Evolutionary conservation across 768 basidiomycete genomes (phyloP), one percentile per base, ranked within the genome.

Genomic region (Termitomyces sp.): DNA sequence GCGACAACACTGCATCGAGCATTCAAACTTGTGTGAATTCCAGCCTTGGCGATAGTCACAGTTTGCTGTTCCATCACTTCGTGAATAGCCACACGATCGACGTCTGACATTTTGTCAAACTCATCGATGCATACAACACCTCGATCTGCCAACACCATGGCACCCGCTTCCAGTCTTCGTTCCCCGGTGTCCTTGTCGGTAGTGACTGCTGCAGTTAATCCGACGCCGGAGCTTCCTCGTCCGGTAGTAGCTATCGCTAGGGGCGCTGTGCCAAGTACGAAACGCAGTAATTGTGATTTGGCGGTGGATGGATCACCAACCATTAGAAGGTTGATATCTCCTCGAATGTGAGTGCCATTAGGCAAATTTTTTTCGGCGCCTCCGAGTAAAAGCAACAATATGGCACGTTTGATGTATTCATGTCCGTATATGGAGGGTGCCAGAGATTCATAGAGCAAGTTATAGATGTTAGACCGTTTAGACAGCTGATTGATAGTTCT

Each of bases 1-100:
- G 97, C 97, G 52, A 99, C 87, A 48, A 99, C 97, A 65, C 93
- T 96, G 71, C 97, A 98, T 44, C 97, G 85, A 5, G 97, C 97
- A 72, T 99, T 99, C 66, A 99, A 80, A 70, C 91, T 95, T 0
- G 97, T 99, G 69, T 98, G 97, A 64, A 99, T 99, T 58, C 97
- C 97, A 13, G 97, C 97, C 69, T 99, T 99, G 50, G 97, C 97
- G 63, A 99, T 99, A 9, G 97, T 98, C 49, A 99, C 96, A 0
- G 97, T 99, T 70, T 99, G 97, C 72, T 98, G 96, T 71, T 98
- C 97, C 97, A 99, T 99, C 69, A 98, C 97, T 84, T 99, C 97
- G 75, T 99, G 97, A 67, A 99, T 99, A 36, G 97, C 96, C 20
- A 98, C 96, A 64, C 97, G 86, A 76, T 99, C 97, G 64, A 98